Percentiles rank a stretch among this genome's conserved stretches.
phyloP scores from a whole-genome alignment of 83 land plant species.

The Larix sibirica region DNA sequence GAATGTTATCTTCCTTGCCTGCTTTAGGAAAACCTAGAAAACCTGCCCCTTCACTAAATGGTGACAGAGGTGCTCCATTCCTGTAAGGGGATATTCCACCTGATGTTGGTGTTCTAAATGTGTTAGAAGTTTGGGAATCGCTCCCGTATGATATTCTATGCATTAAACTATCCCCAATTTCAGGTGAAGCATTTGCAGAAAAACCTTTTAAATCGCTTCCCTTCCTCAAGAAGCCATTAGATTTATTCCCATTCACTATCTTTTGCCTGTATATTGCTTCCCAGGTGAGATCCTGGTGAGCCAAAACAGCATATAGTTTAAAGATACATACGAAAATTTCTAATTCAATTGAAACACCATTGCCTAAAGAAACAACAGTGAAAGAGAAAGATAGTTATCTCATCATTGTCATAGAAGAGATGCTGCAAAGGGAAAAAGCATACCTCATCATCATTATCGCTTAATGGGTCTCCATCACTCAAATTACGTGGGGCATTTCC shows the following conservation, averaged over 20 bases:
- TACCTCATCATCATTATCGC: conserved; percentile 16
- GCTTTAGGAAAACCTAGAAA: conserved; percentile 52
- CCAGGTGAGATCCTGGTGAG: conserved; percentile 32
- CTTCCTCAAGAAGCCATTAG: conserved; percentile 9
- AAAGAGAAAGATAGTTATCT: neutral
- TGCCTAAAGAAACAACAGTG: neutral
- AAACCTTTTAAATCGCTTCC: conserved; percentile 23
- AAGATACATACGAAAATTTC: neutral
- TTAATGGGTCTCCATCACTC: conserved; percentile 9
- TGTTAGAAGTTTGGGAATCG: conserved; percentile 28
- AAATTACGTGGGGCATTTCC: neutral
- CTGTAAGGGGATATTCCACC: conserved; percentile 47
- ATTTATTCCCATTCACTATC: conserved; percentile 11
- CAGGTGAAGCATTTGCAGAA: conserved; percentile 21
- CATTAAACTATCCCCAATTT: neutral
- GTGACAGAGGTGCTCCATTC: conserved; percentile 36
- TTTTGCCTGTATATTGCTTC: conserved; percentile 35
- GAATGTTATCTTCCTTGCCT: conserved; percentile 8
- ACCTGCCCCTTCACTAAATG: conserved; percentile 36
- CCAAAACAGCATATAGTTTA: neutral
- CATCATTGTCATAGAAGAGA: no score
- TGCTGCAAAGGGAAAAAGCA: neutral
- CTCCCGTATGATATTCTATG: conserved; percentile 21
- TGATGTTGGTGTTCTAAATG: conserved; percentile 10
- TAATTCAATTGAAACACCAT: neutral